Base-by-base conservation (phyloP, 2,329 filamentous ascomycete species). In the Colletotrichum navitas region DNA sequence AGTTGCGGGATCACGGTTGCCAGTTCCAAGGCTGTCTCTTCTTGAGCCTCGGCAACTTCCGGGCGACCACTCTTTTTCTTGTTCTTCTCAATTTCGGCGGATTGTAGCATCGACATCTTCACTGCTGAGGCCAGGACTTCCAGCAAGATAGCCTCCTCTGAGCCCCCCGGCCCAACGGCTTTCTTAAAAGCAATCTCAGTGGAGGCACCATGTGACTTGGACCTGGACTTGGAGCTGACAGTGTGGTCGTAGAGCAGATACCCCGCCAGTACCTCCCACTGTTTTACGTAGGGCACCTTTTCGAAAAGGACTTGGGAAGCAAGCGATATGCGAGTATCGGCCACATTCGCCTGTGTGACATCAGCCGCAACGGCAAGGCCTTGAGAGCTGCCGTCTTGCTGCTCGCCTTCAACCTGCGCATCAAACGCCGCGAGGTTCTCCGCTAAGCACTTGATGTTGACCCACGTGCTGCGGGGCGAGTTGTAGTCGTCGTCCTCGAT, bases 161-260 rank as follows among this genome's bases (percentile, higher is more conserved):
- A 88, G 55, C 92, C 88, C 34, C 89, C 87, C 6, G 95, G 91
- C 52, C 92, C 93, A 75, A 94, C 92, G 36, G 92, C 89, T 72
- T 89, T 88, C 77, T 92, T 93, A 62, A 97, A 88, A 34, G 88
- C 86, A 24, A 84, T 84, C 62, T 93, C 88, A 1, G 89, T 82
- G 71, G 91, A 89, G 36, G 88, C 87, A 12, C 84, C 84, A 59
- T 88, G 87, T 2, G 86, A 82, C 32, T 78, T 87, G 80, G 74
- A 86, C 81, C 76, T 90, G 84, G 82, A 79, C 74, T 82, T 88
- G 79, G 77, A 83, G 78, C 88, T 90, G 1, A 86, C 87, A 0
- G 94, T 96, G 80, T 98, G 95, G 77, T 99, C 96, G 79, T 94
- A 97, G 2, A 99, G 85, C 8, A 99, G 87, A 80, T 98, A 99